A percentile compares a stretch with the other conserved stretches of the same genome.
Conservation (phyloP, 495 filamentous ascomycete species). For the Penicillium antarcticum region DNA sequence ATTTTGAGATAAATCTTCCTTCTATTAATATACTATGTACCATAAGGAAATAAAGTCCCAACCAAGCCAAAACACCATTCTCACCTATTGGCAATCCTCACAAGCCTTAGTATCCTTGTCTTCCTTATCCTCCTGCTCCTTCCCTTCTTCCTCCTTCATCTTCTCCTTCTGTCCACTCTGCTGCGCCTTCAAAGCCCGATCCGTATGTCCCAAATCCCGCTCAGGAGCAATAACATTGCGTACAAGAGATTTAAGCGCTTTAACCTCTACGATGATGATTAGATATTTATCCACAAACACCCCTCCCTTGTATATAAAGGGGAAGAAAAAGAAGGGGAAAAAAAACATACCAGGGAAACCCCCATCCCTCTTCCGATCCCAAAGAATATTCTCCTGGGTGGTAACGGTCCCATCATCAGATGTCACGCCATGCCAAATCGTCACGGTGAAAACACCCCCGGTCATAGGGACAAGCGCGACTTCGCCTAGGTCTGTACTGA, state of each 20-base stretch:
- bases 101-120: conserved; percentile 25
- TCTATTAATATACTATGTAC: background rate
- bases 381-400: conserved; percentile 55
- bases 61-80: background rate
- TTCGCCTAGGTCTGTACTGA: conserved; percentile 80
- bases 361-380: conserved; percentile 85
- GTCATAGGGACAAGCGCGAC: conserved; percentile 84
- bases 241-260: conserved; percentile 85
- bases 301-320: too few species aligned
- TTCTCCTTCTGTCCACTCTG: conserved; percentile 12
- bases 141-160: conserved; percentile 1
- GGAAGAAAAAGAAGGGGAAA: background rate
- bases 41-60: background rate
- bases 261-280: conserved; percentile 55
- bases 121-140: background rate
- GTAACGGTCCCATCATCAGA: conserved; percentile 2
- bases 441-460: conserved; percentile 77
- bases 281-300: too few species aligned
- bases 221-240: conserved; percentile 77
- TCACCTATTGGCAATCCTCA: conserved; percentile 44
- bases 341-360: conserved; percentile 77
- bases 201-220: conserved; percentile 79
- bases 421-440: conserved; percentile 45
- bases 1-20: background rate
- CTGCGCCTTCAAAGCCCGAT: conserved; percentile 45